Evolutionary conservation across 2,329 filamentous ascomycete species (phyloP), one percentile per base, ranked within the genome.

Genomic region (Monosporascus sp.): DNA sequence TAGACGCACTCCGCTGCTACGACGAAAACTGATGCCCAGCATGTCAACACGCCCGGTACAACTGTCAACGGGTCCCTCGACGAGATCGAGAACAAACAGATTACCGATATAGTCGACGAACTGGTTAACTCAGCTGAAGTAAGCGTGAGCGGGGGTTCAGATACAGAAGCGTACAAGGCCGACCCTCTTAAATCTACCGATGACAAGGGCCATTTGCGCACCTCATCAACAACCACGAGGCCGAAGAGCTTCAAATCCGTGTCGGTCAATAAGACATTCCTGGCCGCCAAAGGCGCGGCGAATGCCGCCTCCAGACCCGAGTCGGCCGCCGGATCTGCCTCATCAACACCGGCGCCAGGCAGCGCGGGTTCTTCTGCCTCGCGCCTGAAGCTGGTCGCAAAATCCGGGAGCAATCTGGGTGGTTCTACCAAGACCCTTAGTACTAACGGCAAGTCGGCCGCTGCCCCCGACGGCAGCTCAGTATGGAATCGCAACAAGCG

Each of bases 401-500:
- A 93, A 68, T 83, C 85, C 8, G 87, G 84, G 28, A 82, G 78
- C 59, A 81, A 78, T 46, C 70, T 82, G 45, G 77, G 81, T 49
- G 82, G 82, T 59, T 76, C 79, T 18, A 70, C 76, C 14, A 69
- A 69, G 55, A 66, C 66, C 7, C 50, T 68, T 18, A 62, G 78
- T 63, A 86, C 84, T 63, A 81, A 83, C 56, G 80, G 80, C 50
- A 85, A 86, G 58, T 64, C 79, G 37, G 77, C 79, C 18, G 66
- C 80, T 55, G 84, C 83, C 26, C 87, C 89, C 15, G 88, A 92
- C 68, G 79, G 82, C 31, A 88, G 76, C 69, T 87, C 81, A 51
- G 89, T 95, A 41, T 95, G 90, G 90, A 95, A 94, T 74, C 92
- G 91, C 72, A 95, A 94, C 68, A 80, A 86, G 76, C 88, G 89